Conservation (phyloP, 208 protist genomes). For the Acanthamoeba sp. region DNA sequence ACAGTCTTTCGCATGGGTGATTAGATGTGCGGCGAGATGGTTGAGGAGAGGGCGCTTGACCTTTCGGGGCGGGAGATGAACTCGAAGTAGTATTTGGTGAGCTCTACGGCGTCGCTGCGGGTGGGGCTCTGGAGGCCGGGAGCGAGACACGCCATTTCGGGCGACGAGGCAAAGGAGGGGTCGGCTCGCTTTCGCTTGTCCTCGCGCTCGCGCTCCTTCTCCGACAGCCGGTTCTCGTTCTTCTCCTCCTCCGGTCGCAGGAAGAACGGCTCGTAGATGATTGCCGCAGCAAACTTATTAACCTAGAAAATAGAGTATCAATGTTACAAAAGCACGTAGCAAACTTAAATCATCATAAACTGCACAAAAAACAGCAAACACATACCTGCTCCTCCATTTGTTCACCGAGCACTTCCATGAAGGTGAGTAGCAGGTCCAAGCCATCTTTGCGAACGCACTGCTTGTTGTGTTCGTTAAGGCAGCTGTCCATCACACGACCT, state of each 20-base stretch:
- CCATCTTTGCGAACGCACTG: conserved; percentile 48
- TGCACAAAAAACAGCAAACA: not conserved
- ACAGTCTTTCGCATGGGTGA: too few relatives aligned
- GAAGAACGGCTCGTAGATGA: conserved; percentile 37
- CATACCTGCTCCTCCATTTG: conserved; percentile 47
- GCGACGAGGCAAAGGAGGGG: conserved; percentile 25
- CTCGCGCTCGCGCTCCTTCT: not conserved
- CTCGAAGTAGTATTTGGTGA: conserved; percentile 66
- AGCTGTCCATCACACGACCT: conserved; percentile 55
- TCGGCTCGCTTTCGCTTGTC: conserved; percentile 40
- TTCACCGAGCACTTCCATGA: conserved; percentile 47
- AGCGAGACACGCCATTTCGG: conserved; percentile 40
- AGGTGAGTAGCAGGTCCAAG: conserved; percentile 21
- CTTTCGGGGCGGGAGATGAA: conserved; percentile 53
- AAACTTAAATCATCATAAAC: too few relatives aligned
- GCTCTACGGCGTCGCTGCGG: conserved; percentile 34
- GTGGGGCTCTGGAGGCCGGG: conserved; percentile 25
- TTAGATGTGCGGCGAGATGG: not conserved
- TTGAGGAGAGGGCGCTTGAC: not conserved
- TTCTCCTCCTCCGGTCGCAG: conserved; percentile 34
- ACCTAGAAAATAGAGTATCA: not conserved
- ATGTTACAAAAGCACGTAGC: too few relatives aligned
- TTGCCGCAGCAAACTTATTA: not conserved
- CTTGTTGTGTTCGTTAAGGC: conserved; percentile 57
- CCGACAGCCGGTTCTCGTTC: not conserved